Evolutionary conservation across 2,329 filamentous ascomycete species (phyloP), one percentile per base, ranked within the genome.

Genomic region (Talaromyces pinophilus): DNA sequence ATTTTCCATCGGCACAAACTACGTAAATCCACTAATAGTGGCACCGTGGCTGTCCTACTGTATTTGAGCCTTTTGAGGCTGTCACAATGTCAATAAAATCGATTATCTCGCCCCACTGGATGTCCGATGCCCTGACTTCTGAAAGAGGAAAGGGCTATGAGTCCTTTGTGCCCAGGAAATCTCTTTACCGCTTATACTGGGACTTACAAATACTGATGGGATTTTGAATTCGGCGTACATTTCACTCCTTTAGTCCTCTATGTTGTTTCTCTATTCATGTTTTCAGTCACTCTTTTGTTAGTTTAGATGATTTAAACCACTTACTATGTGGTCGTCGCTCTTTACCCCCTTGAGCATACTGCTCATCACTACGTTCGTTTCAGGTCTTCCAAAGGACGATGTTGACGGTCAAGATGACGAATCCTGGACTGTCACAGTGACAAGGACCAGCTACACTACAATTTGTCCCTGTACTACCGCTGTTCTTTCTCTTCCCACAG

Each of bases 271-370:
- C 15, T 13, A 13, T 48, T 33, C 28, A 28, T 54, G 15, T 54
- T 33, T 54, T 54, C 5, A 30, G 28, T n/a, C 50, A 54, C 50
- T 54, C 50, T n/a, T 54, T 54, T 54, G 25, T 33, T 54, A 17
- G 28, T 5, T 54, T 54, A 7, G 25, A 54, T 54, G 17, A 52
- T n/a, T 33, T 33, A 10, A 54, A 54, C 28, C 50, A 33, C 50
- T 30, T 33, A 33, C 28, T n/a, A 54, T 54, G 50, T 54, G 50
- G 50, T 54, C 50, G 50, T 33, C 50, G 50, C 50, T 54, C 28
- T 54, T 54, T 54, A 54, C 50, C 13, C 50, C 25, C 25, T 54
- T 54, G 50, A 54, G 50, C 50, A 54, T 54, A 54, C 19, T 54
- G 28, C 50, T 54, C 50, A 54, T 54, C n/a, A 54, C 15, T n/a